phyloP scores from a whole-genome alignment of 1,139 yeast species.

The Wickerhamomyces sp. region DNA sequence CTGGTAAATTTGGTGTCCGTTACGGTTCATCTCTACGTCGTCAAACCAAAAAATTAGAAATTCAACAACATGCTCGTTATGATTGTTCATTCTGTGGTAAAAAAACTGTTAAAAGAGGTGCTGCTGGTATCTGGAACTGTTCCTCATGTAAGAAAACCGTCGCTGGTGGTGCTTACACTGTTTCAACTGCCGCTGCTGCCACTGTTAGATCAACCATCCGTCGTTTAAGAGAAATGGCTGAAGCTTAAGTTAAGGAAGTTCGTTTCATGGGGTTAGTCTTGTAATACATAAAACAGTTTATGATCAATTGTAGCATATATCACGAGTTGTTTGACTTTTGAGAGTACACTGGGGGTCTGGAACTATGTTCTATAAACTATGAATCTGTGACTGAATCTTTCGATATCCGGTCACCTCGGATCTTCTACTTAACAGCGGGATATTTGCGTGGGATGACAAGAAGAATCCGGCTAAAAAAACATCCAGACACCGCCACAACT shows the following conservation, averaged over 20 bases:
- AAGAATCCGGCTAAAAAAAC: no score
- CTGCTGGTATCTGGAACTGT: slow-evolving; percentile 99
- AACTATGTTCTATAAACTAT: no score
- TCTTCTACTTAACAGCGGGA: no score
- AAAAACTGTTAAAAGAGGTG: slow-evolving; percentile 96
- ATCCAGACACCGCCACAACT: background rate
- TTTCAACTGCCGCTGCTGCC: slow-evolving; percentile 99
- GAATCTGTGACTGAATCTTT: background rate
- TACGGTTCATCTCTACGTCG: slow-evolving; percentile 99
- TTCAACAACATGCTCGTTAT: slow-evolving; percentile 98
- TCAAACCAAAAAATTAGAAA: slow-evolving; percentile 98
- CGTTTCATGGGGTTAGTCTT: slow-evolving; percentile 7
- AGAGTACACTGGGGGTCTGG: no score
- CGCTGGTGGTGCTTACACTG: slow-evolving; percentile 99
- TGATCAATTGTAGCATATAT: no score
- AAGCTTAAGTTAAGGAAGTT: slow-evolving; percentile 59
- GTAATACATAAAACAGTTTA: slow-evolving; percentile 14
- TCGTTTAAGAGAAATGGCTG: slow-evolving; percentile 99
- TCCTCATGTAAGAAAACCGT: slow-evolving; percentile 91
- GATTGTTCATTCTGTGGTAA: slow-evolving; percentile 99
- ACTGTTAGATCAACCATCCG: slow-evolving; percentile 99
- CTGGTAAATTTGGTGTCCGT: slow-evolving; percentile 99
- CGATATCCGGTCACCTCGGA: no score
- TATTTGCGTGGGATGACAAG: no score
- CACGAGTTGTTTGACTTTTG: no score